Base-by-base conservation (phyloP, 805 yeast species). In the Yarrowia sp. region DNA sequence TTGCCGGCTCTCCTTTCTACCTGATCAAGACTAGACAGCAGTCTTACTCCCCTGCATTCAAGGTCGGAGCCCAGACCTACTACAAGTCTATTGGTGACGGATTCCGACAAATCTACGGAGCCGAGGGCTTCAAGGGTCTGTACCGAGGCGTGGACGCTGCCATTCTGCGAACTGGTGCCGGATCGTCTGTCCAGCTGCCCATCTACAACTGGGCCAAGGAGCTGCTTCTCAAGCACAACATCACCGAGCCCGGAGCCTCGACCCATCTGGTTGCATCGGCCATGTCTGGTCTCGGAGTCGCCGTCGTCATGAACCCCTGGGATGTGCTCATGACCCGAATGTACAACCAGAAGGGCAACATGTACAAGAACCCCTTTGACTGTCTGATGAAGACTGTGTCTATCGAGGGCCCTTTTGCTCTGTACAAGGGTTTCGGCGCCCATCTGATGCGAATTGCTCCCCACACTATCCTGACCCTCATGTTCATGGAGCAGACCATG, bases 1-100 rank as follows among this genome's bases (percentile, higher is more conserved):
- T 89, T 36, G 73, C 90, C 44, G 97, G 98, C 5, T 91, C 97
- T 2, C 99, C 99, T 12, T 85, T 95, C 75, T 95, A 91, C 76
- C 84, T 95, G 72, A 87, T 95, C 72, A 95, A 95, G 80, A 96
- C 98, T 1, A 85, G 99, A 81, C 91, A 95, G 96, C 99, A 95
- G 80, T 90, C 98, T 1, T 95, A 86, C 78, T 89, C 97, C 17
- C 83, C 83, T 12, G 78, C 74, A 13, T 80, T 88, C 69, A 82
- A 86, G 55, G 87, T 93, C 58, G 99, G 99, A 63, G 94, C 92
- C 74, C 99, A 95, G 78, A 92, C 98, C 0, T 90, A 90, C 78
- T 95, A 95, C 78, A 85, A 78, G 43, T 85, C 87, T 58, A 84
- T 88, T 1, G 79, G 82, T 76, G 85, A 89, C 71, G 99, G 97